These are phyloP conservation scores for Sphagnum contortum DNA, from an alignment of 225 moss, liverwort and hornwort species.

Conservation along the genomic window DNA sequence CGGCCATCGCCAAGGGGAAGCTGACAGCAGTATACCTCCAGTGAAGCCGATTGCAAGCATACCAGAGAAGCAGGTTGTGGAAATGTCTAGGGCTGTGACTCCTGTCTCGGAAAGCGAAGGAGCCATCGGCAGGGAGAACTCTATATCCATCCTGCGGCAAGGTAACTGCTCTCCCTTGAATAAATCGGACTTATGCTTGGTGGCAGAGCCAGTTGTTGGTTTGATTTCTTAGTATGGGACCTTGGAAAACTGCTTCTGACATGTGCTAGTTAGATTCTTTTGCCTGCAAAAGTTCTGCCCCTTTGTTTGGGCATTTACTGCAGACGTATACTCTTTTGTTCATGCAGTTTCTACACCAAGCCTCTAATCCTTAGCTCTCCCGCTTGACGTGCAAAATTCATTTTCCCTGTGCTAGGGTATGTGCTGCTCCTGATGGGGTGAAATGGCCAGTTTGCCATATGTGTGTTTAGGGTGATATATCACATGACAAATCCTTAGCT, in stretches of 20 bases:
- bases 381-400: too few species aligned
- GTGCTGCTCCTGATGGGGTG: too few species aligned
- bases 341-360: too few species aligned
- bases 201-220: background rate
- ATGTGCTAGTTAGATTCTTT: background rate
- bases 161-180: background rate
- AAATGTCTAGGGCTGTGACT: constrained; percentile 13
- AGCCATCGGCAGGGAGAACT: constrained; percentile 3
- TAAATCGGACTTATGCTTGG: background rate
- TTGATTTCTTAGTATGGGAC: background rate
- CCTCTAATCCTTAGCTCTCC: too few species aligned
- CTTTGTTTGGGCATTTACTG: too few species aligned
- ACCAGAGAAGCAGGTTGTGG: constrained; percentile 6
- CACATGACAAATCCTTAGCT: too few species aligned
- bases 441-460: too few species aligned
- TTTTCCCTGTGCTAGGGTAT: too few species aligned
- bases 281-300: background rate
- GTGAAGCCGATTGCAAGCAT: constrained; percentile 30
- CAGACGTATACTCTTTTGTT: too few species aligned
- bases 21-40: constrained; percentile 11
- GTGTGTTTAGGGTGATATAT: too few species aligned
- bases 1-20: background rate
- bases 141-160: constrained; percentile 3
- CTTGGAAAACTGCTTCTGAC: background rate
- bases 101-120: constrained; percentile 5